Evolutionary conservation across 139 green algal species (phyloP), one percentile per base, ranked within the genome.

Genomic region (Closterium sp.): DNA sequence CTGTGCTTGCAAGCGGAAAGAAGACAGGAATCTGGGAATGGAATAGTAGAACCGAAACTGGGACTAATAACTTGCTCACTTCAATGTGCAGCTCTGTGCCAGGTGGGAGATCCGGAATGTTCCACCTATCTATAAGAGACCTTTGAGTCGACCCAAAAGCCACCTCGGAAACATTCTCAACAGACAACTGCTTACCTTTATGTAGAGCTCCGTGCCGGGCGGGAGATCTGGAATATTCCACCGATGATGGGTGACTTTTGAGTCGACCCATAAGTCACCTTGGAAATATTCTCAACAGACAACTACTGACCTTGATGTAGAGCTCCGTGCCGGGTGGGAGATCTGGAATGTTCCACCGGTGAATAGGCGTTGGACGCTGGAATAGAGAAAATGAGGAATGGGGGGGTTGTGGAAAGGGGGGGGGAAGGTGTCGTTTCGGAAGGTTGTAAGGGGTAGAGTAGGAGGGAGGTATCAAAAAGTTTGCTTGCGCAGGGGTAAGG

Each of bases 61-160:
- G 9, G 38, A 45, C 38, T 45, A 9, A 10, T 45, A 45, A 6
- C 4, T 9, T 90, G 90, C 24, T 31, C 2, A 70, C 29, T 9
- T n/a, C 19, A 2, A 99, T 97, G 50, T 92, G 98, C 29, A 99
- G 31, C 84, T 98, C 95, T 1, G 96, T 89, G 6, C 93, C 96
- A 0, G 95, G 90, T 2, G 97, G 96, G 87, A 99, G n/a, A 5
- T 96, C 95, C 6, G 97, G 96, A 22, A 97, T 92, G 2, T 94
- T 31, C 97, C 97, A 99, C 9, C 92, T 88, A 91, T 99, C 0
- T 96, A n/a, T n/a, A n/a, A n/a, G n/a, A n/a, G n/a, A 38, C 38
- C 10, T 45, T 45, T 9, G 38, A 45, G 38, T 10, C 38, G 38
- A 10, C 38, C 10, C 4, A 45, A 45, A 45, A 45, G 38, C 10